These are phyloP conservation scores for Rhodotorula sp. DNA, from an alignment of 1,284 basidiomycete genomes.

Conservation along the genomic window DNA sequence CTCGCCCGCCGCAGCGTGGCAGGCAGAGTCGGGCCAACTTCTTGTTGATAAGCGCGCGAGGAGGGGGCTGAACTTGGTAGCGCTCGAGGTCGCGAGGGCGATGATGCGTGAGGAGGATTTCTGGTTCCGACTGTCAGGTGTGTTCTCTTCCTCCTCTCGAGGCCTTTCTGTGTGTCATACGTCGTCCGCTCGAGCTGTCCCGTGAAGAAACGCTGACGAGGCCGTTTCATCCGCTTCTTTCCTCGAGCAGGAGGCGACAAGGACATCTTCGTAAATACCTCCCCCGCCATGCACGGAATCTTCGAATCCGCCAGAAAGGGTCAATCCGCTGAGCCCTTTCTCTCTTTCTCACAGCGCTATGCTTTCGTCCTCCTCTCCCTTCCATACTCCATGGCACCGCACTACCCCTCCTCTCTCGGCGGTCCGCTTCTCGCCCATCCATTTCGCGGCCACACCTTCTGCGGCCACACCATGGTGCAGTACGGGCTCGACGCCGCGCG, in stretches of 20 bases:
- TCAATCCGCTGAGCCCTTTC: no score
- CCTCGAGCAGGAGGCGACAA: slow-evolving; percentile 52
- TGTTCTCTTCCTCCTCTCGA: not conserved
- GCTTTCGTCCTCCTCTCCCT: slow-evolving; percentile 54
- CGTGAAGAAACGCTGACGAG: no score
- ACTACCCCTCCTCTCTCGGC: slow-evolving; percentile 52
- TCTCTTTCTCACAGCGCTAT: slow-evolving; percentile 49
- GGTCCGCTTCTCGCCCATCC: slow-evolving; percentile 46
- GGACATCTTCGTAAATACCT: slow-evolving; percentile 51
- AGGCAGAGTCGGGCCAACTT: slow-evolving; percentile 55
- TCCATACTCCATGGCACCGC: slow-evolving; percentile 51
- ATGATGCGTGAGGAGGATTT: slow-evolving; percentile 55
- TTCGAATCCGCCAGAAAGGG: slow-evolving; percentile 7
- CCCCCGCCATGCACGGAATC: slow-evolving; percentile 40
- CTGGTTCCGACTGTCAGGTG: slow-evolving; percentile 54
- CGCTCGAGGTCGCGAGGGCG: slow-evolving; percentile 54
- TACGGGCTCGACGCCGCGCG: slow-evolving; percentile 45
- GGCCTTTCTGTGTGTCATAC: no score
- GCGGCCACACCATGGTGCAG: slow-evolving; percentile 54
- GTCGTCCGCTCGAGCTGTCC: no score
- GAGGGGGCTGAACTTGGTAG: slow-evolving; percentile 55
- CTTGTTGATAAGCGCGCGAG: slow-evolving; percentile 57
- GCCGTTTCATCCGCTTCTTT: not conserved
- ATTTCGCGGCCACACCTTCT: slow-evolving; percentile 49
- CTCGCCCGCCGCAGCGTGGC: slow-evolving; percentile 51